phyloP scores from a whole-genome alignment of 2,329 filamentous ascomycete genomes.

The Helotiales sp. region DNA sequence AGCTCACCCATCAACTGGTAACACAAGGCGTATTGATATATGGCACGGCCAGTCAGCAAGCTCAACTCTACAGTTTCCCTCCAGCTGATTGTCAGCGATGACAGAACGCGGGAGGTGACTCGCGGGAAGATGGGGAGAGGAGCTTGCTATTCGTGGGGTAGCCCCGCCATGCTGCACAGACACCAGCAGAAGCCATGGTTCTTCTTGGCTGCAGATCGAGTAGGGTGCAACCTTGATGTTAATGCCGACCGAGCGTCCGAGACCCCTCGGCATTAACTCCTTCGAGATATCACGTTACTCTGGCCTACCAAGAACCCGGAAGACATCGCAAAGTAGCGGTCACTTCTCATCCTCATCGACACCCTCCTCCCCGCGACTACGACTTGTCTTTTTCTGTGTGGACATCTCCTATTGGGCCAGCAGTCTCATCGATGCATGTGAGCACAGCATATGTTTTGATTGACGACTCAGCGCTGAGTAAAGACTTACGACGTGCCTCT shows the following conservation, averaged over 20 bases:
- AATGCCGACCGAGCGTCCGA: conserved; percentile 1
- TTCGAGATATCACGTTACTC: neutral
- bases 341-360: neutral
- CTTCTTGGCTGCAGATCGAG: neutral
- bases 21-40: neutral
- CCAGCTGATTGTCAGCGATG: neutral
- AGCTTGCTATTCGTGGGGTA: neutral
- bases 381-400: too few species aligned
- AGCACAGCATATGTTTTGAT: neutral
- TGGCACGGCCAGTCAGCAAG: neutral
- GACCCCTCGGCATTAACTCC: neutral
- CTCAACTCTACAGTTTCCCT: neutral
- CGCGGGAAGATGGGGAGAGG: neutral
- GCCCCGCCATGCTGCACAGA: neutral
- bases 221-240: neutral
- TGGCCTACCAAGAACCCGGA: neutral
- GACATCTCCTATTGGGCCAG: neutral
- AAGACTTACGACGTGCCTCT: neutral
- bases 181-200: neutral
- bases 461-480: neutral
- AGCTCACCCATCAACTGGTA: neutral
- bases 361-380: too few species aligned
- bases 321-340: neutral
- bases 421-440: neutral
- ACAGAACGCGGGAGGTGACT: neutral